Percentiles rank a stretch among this genome's conserved stretches.
Conservation (phyloP, 129 eudicot species). For the Flaveria bidentis region DNA sequence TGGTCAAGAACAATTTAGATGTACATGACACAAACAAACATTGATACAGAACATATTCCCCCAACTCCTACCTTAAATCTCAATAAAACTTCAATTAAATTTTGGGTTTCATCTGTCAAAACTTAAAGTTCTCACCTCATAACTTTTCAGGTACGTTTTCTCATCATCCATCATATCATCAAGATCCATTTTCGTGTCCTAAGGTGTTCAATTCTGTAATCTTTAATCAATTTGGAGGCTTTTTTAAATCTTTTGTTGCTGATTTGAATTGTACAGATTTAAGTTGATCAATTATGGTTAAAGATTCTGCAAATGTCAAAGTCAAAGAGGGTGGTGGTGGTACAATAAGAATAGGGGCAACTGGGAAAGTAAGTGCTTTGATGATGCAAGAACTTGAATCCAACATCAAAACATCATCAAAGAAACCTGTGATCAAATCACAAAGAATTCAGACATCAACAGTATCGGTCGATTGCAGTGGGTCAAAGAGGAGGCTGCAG, state of each 20-base stretch:
- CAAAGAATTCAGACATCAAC: conserved; percentile 28
- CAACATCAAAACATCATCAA: conserved; percentile 21
- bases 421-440: conserved; percentile 9
- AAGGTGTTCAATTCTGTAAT: neutral
- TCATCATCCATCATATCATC: conserved; percentile 20
- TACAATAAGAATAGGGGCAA: conserved; percentile 40
- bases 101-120: conserved; percentile 22
- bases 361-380: conserved; percentile 49
- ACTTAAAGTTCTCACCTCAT: conserved; percentile 20
- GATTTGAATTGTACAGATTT: neutral
- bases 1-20: conserved; percentile 34
- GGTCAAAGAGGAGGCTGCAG: conserved; percentile 31
- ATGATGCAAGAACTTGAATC: conserved; percentile 49
- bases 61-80: conserved; percentile 29
- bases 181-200: conserved; percentile 22
- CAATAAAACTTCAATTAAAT: neutral
- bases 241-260: neutral
- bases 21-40: conserved; percentile 17
- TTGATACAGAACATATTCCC: conserved; percentile 23
- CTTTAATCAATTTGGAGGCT: conserved; percentile 11
- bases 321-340: conserved; percentile 36
- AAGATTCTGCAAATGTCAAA: conserved; percentile 33
- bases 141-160: conserved; percentile 34
- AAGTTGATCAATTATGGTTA: conserved; percentile 13
- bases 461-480: conserved; percentile 32